Conservation (phyloP, 371 early-diverging fungal genomes). For the Chytridium lagenaria region DNA sequence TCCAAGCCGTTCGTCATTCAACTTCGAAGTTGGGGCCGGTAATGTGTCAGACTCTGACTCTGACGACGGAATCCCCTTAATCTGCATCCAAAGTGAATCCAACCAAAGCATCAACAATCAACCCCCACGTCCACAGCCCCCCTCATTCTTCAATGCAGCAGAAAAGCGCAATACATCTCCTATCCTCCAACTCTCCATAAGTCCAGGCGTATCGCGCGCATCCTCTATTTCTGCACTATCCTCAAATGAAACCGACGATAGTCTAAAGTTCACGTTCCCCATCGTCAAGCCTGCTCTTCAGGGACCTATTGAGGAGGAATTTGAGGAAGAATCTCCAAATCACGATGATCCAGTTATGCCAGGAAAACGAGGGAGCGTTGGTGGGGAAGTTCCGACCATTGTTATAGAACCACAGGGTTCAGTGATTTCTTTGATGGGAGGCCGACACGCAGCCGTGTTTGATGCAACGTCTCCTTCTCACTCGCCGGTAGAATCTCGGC, state of each 20-base stretch:
- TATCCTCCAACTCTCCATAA: not conserved
- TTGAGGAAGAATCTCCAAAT: conserved; percentile 7
- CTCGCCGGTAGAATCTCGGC: not conserved
- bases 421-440: too few species aligned
- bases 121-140: not conserved
- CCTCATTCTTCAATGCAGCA: not conserved
- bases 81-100: conserved; percentile 2
- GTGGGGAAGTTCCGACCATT: not conserved
- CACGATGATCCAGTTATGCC: too few species aligned
- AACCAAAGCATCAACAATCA: not conserved
- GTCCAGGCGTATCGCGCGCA: not conserved
- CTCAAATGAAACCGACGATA: conserved; percentile 16
- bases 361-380: not conserved
- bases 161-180: not conserved
- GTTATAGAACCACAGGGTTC: not conserved
- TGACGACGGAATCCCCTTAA: conserved; percentile 7
- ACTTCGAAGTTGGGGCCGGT: not conserved
- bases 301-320: not conserved
- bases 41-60: not conserved
- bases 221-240: conserved; percentile 2
- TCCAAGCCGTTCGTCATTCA: not conserved
- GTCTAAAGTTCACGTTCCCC: conserved; percentile 5
- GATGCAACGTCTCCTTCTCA: too few species aligned
- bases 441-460: too few species aligned
- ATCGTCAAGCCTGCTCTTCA: not conserved